A percentile compares a stretch with the other conserved stretches of the same genome.
Evolutionary conservation across 208 protist species (phyloP).

Genomic region (Leishmania tarentolae): DNA sequence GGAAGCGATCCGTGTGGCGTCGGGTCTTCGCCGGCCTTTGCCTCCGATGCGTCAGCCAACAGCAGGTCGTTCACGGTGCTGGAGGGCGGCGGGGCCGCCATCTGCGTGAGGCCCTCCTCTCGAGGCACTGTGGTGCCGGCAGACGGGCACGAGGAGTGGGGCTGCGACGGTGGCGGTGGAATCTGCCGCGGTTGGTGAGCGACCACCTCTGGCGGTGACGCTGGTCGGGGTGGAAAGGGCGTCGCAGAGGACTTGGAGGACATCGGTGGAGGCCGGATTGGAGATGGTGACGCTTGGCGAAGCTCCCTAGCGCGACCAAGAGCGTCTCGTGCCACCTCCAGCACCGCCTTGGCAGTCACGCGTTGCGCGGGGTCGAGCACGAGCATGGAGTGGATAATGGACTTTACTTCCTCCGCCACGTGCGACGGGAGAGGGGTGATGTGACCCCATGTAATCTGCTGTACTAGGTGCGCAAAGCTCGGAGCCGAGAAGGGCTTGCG

Average conservation of each 20-base stretch:
- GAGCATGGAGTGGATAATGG: constrained; percentile 69
- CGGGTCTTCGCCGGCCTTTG: constrained; percentile 10
- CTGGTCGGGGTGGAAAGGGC: background rate
- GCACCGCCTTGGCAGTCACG: constrained; percentile 35
- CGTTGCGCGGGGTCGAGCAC: constrained; percentile 53
- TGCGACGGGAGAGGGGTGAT: constrained; percentile 49
- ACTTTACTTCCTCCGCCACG: constrained; percentile 43
- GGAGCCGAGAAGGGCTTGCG: constrained; percentile 65
- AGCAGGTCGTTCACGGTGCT: background rate
- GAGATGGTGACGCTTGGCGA: constrained; percentile 5
- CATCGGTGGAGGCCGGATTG: constrained; percentile 10
- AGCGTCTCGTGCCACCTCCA: constrained; percentile 30
- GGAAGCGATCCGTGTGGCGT: constrained; percentile 8
- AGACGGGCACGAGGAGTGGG: background rate
- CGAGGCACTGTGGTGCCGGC: background rate
- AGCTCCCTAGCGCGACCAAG: constrained; percentile 16
- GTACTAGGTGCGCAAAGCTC: constrained; percentile 81
- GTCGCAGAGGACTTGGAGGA: background rate
- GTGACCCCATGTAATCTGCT: constrained; percentile 76
- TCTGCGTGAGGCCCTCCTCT: background rate
- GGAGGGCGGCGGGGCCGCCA: background rate
- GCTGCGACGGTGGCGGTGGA: background rate
- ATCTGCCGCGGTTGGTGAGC: constrained; percentile 1
- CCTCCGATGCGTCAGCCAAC: background rate
- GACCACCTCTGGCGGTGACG: background rate